A percentile compares a stretch with the other conserved stretches of the same genome.
phyloP scores from a whole-genome alignment of 164 flowering plant species.

The Stephania yunnanensis region DNA sequence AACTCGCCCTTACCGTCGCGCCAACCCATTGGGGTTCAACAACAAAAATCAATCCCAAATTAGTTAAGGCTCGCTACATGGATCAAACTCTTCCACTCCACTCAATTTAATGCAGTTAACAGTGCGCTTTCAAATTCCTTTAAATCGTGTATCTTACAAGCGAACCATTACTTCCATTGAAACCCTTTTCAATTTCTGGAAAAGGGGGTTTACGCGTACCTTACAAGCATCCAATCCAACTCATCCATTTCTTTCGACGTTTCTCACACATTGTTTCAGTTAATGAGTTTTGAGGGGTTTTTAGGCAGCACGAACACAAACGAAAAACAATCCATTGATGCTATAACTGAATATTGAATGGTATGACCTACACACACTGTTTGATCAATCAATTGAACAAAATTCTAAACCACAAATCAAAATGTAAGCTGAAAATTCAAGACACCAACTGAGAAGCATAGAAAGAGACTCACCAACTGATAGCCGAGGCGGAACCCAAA shows the following conservation, averaged over 20 bases:
- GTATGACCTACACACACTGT: background rate
- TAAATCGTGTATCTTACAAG: background rate
- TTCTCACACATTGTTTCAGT: background rate
- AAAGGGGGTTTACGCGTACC: background rate
- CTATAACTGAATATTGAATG: background rate
- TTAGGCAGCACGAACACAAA: background rate
- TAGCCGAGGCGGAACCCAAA: background rate
- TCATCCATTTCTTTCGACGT: background rate
- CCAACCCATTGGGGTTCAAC: too few relatives aligned
- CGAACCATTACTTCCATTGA: background rate
- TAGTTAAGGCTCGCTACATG: too few relatives aligned
- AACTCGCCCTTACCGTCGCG: too few relatives aligned
- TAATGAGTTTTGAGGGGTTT: background rate
- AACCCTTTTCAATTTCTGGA: background rate
- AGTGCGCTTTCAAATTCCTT: too few relatives aligned
- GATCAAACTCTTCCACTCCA: too few relatives aligned
- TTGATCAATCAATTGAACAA: background rate
- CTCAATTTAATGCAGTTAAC: too few relatives aligned
- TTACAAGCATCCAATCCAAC: background rate
- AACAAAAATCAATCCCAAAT: too few relatives aligned
- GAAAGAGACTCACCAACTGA: background rate
- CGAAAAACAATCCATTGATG: background rate
- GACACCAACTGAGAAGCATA: background rate
- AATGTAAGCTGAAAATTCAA: background rate
- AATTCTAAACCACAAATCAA: background rate